phyloP scores from a whole-genome alignment of 129 eudicot genomes.

The Saposhnikovia divaricata region DNA sequence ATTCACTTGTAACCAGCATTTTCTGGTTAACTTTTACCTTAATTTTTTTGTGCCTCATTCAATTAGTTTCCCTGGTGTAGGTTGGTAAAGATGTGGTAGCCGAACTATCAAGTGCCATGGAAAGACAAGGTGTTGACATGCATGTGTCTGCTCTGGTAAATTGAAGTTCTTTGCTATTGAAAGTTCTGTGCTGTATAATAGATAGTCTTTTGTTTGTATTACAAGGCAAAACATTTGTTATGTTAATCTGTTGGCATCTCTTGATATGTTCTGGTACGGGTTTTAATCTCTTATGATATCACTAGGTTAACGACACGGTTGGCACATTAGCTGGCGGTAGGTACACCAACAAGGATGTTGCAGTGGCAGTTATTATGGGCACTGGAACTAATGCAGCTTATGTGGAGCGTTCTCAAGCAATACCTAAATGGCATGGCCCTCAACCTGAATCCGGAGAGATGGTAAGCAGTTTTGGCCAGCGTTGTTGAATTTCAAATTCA shows the following conservation, averaged over 20 bases:
- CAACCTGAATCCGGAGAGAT: constrained; percentile 85
- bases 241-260: background rate
- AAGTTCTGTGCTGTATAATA: background rate
- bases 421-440: constrained; percentile 88
- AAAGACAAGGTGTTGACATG: constrained; percentile 66
- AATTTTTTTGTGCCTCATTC: background rate
- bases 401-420: constrained; percentile 78
- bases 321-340: constrained; percentile 96
- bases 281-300: constrained; percentile 2
- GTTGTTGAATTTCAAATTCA: background rate
- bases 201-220: background rate
- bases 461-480: constrained; percentile 31
- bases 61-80: constrained; percentile 14
- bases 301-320: constrained; percentile 85
- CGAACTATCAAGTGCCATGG: constrained; percentile 63
- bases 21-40: background rate
- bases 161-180: constrained; percentile 13
- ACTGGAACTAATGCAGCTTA: constrained; percentile 95
- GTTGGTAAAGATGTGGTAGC: constrained; percentile 45
- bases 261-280: background rate
- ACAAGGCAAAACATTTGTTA: background rate
- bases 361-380: constrained; percentile 80
- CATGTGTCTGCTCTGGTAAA: constrained; percentile 77
- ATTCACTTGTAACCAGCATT: background rate
- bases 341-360: constrained; percentile 50